Base-by-base conservation (phyloP, 2,329 filamentous ascomycete species). In the Calonectria montana region DNA sequence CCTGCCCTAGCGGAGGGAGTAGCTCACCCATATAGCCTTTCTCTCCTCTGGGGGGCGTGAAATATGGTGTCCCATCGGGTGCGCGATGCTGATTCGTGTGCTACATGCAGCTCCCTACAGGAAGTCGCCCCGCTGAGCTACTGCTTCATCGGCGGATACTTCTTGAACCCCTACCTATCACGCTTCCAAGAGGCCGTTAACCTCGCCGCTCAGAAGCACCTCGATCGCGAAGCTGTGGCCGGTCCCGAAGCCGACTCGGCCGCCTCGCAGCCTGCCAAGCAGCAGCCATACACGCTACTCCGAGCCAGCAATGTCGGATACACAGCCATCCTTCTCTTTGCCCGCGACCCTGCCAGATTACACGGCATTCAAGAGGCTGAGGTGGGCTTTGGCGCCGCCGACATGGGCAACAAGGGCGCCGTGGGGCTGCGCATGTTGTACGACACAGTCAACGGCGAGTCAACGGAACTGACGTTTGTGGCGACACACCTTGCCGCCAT, bases 331-430 rank as follows among this genome's bases (percentile, higher is more conserved):
- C 91, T 98, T 87, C 88, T 98, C 21, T 98, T 98, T 81, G 93
- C 92, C 23, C 91, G 91, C 69, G 88, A 92, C 48, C 87, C 89
- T 0, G 83, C 88, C 10, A 87, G 88, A 27, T 86, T 98, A 64
- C 85, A 86, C 65, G 87, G 90, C 78, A 85, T 97, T n/a, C 90
- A 94, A 75, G 92, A 91, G n/a, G 94, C 93, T 2, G 94, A 94
- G 65, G 93, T 95, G 2, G 96, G 97, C 0, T 93, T 98, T 61
- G 97, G 97, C 0, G 83, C 95, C 1, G 92, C 92, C 70, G 93
- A 96, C 62, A 97, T 98, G 93, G 97, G 95, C 18, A 98, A 98
- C 83, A 99, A 99, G 84, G 97, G 96, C 35, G 96, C 95, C 4
- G 93, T 97, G 0, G 97, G 93, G 0, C 87, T 96, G 72, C 89